Conservation (phyloP, 2,329 filamentous ascomycete genomes). For the Phyllosticta citrichinensis region DNA sequence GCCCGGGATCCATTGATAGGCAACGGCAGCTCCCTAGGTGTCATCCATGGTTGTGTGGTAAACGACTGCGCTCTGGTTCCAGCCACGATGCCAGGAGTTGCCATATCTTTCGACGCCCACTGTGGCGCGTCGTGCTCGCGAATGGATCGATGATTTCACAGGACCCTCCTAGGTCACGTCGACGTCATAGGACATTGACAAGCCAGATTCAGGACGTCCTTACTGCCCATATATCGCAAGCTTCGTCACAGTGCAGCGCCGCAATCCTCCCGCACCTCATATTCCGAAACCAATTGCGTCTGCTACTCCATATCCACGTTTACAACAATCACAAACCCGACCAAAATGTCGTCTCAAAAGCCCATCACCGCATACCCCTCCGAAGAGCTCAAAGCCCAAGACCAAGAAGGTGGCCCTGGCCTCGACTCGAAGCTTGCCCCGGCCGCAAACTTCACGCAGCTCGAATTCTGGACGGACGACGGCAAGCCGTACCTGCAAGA, state of each 20-base stretch:
- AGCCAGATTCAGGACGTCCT: background rate
- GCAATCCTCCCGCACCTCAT: background rate
- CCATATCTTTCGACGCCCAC: too few species aligned
- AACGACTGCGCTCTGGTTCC: too few species aligned
- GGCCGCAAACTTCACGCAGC: constrained; percentile 22
- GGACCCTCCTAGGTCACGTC: background rate
- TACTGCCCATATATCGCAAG: background rate
- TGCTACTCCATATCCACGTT: background rate
- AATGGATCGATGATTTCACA: background rate
- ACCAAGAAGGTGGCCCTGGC: constrained; percentile 22
- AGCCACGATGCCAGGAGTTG: too few species aligned
- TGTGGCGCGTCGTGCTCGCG: background rate
- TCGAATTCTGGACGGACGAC: constrained; percentile 22
- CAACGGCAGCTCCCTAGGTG: too few species aligned
- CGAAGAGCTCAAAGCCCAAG: constrained; percentile 18
- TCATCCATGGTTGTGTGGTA: too few species aligned
- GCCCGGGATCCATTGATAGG: too few species aligned
- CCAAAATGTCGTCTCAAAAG: constrained; percentile 2
- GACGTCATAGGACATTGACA: background rate
- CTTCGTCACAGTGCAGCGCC: background rate
- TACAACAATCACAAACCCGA: background rate
- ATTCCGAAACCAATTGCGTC: background rate
- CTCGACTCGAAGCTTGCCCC: constrained; percentile 22
- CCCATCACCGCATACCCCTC: constrained; percentile 17
- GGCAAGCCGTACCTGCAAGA: constrained; percentile 23